These are phyloP conservation scores for Stagonosporopsis rhizophila DNA, from an alignment of 2,329 filamentous ascomycete species.

Conservation along the genomic window DNA sequence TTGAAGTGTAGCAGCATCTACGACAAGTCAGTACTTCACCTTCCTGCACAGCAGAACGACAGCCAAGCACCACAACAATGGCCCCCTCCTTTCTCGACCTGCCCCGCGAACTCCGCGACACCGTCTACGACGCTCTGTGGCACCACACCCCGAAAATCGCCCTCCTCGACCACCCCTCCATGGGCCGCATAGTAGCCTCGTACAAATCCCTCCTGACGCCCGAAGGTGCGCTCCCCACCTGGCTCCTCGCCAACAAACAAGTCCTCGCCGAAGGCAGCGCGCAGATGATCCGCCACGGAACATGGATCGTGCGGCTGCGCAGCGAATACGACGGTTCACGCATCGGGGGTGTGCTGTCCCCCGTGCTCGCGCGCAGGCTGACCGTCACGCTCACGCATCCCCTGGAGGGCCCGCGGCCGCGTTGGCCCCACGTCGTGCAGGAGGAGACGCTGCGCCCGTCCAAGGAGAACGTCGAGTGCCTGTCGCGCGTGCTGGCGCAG, in stretches of 20 bases:
- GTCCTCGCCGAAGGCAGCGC: conserved; percentile 13
- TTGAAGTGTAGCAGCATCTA: neutral
- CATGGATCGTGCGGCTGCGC: conserved; percentile 14
- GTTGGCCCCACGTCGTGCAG: conserved; percentile 13
- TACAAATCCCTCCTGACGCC: conserved; percentile 7
- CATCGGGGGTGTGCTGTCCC: neutral
- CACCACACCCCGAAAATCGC: conserved; percentile 1
- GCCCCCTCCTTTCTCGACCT: conserved; percentile 11
- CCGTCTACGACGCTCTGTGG: conserved; percentile 15
- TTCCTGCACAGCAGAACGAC: neutral
- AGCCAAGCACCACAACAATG: neutral
- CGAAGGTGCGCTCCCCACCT: conserved; percentile 5
- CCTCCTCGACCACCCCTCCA: conserved; percentile 8
- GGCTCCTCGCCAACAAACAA: conserved; percentile 18
- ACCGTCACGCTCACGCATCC: conserved; percentile 14
- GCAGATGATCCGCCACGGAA: conserved; percentile 14
- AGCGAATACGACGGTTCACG: conserved; percentile 7
- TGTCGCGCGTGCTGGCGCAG: neutral
- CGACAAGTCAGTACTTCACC: neutral
- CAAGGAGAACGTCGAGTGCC: conserved; percentile 6
- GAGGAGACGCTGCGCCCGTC: conserved; percentile 4
- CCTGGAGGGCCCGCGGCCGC: conserved; percentile 12
- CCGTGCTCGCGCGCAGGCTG: neutral
- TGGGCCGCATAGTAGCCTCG: conserved; percentile 8
- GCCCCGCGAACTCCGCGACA: conserved; percentile 19